Base-by-base conservation (phyloP, 495 filamentous ascomycete species). In the Clavariopsis aquatica region DNA sequence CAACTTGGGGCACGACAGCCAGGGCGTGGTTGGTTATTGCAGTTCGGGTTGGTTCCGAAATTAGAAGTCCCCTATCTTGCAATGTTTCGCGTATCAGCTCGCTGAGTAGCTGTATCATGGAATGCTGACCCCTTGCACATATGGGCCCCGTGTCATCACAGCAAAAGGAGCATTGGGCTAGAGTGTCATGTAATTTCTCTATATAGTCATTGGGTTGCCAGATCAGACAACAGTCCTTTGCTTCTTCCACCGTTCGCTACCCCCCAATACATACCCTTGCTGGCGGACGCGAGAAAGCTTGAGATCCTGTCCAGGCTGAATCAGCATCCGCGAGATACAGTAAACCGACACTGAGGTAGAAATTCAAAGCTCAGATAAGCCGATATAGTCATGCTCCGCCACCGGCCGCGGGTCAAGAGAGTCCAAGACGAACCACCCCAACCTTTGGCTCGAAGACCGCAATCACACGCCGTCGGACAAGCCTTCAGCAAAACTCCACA, bases 401-500 rank as follows among this genome's bases (percentile, higher is more conserved):
- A 76, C 79, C 80, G 80, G 74, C 76, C 70, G 63, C 73, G 52
- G 73, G 69, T 75, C 68, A 74, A 74, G 54, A 73, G 72, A 78
- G 74, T 41, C 80, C 84, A 88, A 82, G 76, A 87, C 84, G 83
- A 77, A 79, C 77, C 69, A 72, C 71, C 74, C 74, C 79, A 75
- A 75, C 78, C 77, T 65, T 78, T 73, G 73, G 76, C 82, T 75
- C 78, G 74, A 78, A 78, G 81, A 73, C 71, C 74, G 75, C 71
- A 66, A 77, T 73, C 59, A 78, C 63, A 74, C 74, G 75, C 73
- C 55, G 59, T 56, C 49, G 56, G 27, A 66, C 63, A 22, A 61
- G 49, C 47, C 57, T 60, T 41, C 62, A 57, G 54, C 61, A 78
- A 72, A 84, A 85, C 90, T 94, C 89, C 91, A 95, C 92, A 91